Percentiles rank a stretch among this genome's conserved stretches.
Conservation (phyloP, 371 early-diverging fungal genomes). For the Zopfochytrium polystomum region DNA sequence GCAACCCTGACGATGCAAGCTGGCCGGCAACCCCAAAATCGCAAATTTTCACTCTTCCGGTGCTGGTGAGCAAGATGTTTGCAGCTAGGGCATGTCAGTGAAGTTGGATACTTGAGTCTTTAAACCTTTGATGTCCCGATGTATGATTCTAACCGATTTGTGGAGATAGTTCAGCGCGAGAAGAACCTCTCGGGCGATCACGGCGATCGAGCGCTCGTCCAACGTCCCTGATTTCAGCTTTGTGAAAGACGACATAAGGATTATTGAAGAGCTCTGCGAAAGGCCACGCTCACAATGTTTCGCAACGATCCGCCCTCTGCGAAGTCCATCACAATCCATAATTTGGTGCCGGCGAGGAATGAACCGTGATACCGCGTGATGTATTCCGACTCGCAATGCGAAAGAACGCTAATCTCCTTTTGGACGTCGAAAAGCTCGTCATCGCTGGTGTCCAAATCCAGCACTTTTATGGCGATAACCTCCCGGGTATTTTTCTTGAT, state of each 20-base stretch:
- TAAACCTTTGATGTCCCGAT: constrained; percentile 93
- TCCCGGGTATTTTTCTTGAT: constrained; percentile 33
- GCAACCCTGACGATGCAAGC: constrained; percentile 36
- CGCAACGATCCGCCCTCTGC: constrained; percentile 92
- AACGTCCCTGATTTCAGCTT: constrained; percentile 82
- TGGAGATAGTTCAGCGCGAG: constrained; percentile 89
- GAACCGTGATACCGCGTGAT: constrained; percentile 93
- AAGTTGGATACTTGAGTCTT: neutral
- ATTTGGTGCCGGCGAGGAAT: constrained; percentile 82
- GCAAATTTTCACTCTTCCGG: constrained; percentile 50
- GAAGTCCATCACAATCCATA: constrained; percentile 98
- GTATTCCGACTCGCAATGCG: constrained; percentile 82
- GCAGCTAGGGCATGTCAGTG: constrained; percentile 33
- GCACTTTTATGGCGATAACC: constrained; percentile 88
- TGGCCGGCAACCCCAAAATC: constrained; percentile 63
- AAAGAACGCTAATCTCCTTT: constrained; percentile 86
- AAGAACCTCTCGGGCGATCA: constrained; percentile 84
- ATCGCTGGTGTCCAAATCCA: constrained; percentile 92
- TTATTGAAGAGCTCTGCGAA: neutral
- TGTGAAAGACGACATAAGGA: too few species aligned
- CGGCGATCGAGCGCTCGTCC: constrained; percentile 82
- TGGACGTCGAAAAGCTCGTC: constrained; percentile 96
- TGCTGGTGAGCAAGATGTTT: constrained; percentile 48
- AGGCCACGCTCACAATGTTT: constrained; percentile 60
- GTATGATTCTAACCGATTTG: constrained; percentile 87